Base-by-base conservation (phyloP, 257 asterid genomes). In the Plantago elongata region DNA sequence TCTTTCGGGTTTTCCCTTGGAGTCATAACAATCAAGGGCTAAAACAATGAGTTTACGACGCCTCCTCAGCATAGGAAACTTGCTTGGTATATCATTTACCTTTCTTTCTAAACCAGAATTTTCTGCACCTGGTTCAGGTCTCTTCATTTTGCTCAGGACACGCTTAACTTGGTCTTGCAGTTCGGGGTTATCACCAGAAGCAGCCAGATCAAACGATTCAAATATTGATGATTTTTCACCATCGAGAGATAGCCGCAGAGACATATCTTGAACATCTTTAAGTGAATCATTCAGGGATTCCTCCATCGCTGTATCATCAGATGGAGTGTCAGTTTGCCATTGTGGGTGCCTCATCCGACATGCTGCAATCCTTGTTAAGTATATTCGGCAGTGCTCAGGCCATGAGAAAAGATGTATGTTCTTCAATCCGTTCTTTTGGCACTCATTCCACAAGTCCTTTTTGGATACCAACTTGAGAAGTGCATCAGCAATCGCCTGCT, bases 301-400 rank as follows among this genome's bases (percentile, higher is more conserved):
- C 51, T 90, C 94, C 11, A 60, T 71, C 12, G 73, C 76, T 9
- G 70, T 44, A 37, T 84, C 94, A 40, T 84, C 93, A 0, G 83
- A 71, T 0, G 94, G 90, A 48, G 86, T 81, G 81, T 85, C 88
- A 2, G 86, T 90, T 72, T 84, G 69, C 97, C 97, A 89, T 11
- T 84, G 94, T 3, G 96, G 97, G 73, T 90, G 89, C 79, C 96
- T 80, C 86, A 87, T 83, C 48, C 96, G 84, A 74, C 94, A 85
- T 1, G 96, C 82, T 3, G 93, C 97, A 40, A 88, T 70, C 69
- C 82, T 72, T 2, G 93, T 78, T 49, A 88, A 74, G 74, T 90
- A 90, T 6, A 94, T 90, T 49, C 91, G 82, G 69, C 96, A 88
- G 65, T 88, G 96, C 74, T 88, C 96, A 0, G 90, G 89, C 96